These are phyloP conservation scores for Sporisorium sorghi DNA, from an alignment of 1,284 basidiomycete species.

Conservation along the genomic window DNA sequence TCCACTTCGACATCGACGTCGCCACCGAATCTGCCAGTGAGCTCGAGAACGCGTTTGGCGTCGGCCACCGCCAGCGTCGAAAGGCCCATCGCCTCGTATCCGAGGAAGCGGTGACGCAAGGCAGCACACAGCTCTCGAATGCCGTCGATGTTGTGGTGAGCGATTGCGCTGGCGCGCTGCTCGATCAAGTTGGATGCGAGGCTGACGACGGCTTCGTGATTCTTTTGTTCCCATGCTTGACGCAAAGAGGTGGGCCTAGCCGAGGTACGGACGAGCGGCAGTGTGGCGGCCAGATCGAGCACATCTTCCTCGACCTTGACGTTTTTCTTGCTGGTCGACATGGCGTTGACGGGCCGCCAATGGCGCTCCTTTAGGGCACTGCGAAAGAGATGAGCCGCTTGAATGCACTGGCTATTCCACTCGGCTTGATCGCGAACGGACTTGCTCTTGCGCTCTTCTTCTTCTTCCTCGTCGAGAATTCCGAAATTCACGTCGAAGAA, in stretches of 20 bases:
- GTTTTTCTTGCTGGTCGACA: background rate
- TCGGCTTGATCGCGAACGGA: background rate
- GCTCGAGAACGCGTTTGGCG: slow-evolving; percentile 8
- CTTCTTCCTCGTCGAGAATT: background rate
- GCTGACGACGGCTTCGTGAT: slow-evolving; percentile 10
- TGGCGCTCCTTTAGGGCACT: background rate
- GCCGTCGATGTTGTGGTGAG: slow-evolving; percentile 10
- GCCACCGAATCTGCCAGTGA: slow-evolving; percentile 2
- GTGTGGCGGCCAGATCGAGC: background rate
- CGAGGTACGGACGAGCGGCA: background rate
- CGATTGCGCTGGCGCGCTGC: slow-evolving; percentile 4
- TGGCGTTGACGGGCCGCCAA: background rate
- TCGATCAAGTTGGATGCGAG: slow-evolving; percentile 19
- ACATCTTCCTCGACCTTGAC: background rate
- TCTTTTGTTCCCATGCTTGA: slow-evolving; percentile 5
- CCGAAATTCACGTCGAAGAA: background rate
- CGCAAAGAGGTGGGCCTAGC: slow-evolving; percentile 9
- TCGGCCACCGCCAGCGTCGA: slow-evolving; percentile 8
- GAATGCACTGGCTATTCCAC: background rate
- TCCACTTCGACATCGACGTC: slow-evolving; percentile 15
- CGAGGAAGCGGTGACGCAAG: slow-evolving; percentile 13
- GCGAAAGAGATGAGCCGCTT: background rate
- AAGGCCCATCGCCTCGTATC: slow-evolving; percentile 14
- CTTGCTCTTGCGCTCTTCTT: background rate
- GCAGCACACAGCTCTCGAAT: slow-evolving; percentile 10